These are phyloP conservation scores for bread wheat (Triticum aestivum) DNA, from an alignment of 176 grass and related monocot genomes.

Conservation along the genomic window IWGSC_CS_RefSeq_v2.1 NC_057800.1:8927833-8928332, in stretches of 20 bases:
- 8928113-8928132: neutral
- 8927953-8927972: neutral
- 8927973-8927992: neutral
- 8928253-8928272: neutral
- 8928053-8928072: neutral
- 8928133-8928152: neutral
- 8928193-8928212: neutral
- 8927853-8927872: too few species aligned
- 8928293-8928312: neutral
- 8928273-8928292: neutral
- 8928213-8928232: neutral
- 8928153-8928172: neutral
- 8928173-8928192: neutral
- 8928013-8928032: slow-evolving; percentile 24
- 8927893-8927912: too few species aligned
- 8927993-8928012: slow-evolving; percentile 37
- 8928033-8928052: neutral
- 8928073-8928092: slow-evolving; percentile 17
- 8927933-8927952: neutral
- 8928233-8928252: neutral
- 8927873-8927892: too few species aligned
- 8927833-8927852: too few species aligned
- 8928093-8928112: neutral
- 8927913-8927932: too few species aligned
- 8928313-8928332: neutral